A percentile compares a stretch with the other conserved stretches of the same genome.
Evolutionary conservation across 2,329 filamentous ascomycete species (phyloP).

Genomic region (Emmonsia crescens): DNA sequence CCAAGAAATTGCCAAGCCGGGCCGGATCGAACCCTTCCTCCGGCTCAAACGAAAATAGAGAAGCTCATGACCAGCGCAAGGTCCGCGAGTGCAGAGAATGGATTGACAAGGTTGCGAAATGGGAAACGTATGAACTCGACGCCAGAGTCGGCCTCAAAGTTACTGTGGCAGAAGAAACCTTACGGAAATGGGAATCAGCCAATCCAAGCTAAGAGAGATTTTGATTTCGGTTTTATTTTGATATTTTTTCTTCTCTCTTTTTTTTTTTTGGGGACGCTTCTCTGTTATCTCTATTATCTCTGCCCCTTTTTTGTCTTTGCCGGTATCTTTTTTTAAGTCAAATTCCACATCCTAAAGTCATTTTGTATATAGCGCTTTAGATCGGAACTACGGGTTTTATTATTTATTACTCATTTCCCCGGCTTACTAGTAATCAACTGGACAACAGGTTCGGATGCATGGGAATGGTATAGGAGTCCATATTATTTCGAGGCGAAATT

Average conservation of each 20-base stretch:
- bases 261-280: too few relatives aligned
- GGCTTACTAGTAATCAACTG: not conserved
- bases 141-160: constrained; percentile 43
- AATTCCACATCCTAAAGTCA: not conserved
- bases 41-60: constrained; percentile 4
- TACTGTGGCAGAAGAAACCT: constrained; percentile 35
- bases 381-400: not conserved
- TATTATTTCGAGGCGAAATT: too few relatives aligned
- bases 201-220: constrained; percentile 1
- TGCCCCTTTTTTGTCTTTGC: not conserved
- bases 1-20: not conserved
- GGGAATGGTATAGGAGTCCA: too few relatives aligned
- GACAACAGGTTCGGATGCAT: too few relatives aligned
- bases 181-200: constrained; percentile 32
- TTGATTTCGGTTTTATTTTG: not conserved
- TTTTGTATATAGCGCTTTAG: not conserved
- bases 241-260: not conserved
- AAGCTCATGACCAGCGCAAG: constrained; percentile 25
- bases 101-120: constrained; percentile 46
- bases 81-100: constrained; percentile 45
- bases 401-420: not conserved
- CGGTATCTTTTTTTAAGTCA: not conserved
- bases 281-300: too few relatives aligned
- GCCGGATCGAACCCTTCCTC: not conserved
- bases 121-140: constrained; percentile 54